Evolutionary conservation across 768 basidiomycete species (phyloP).

Genomic region (Rhizopogon vinicolor): DNA sequence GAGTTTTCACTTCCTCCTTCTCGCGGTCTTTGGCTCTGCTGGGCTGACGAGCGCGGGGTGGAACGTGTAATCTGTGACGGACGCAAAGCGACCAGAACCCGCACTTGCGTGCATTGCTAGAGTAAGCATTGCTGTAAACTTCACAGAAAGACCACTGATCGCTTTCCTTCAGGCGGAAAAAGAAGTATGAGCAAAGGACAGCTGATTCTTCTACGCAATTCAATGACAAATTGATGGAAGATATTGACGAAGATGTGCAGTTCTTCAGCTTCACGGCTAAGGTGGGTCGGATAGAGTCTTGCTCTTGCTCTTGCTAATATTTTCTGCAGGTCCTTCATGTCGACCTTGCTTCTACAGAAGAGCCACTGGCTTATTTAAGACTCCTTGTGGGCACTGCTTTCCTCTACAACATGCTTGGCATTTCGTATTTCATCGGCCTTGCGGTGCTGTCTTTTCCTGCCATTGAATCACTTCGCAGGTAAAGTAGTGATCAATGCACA

Average conservation of each 20-base stretch:
- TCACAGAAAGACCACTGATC: constrained; percentile 2
- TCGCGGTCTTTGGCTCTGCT: constrained; percentile 14
- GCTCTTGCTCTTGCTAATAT: not conserved
- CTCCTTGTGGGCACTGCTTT: no score
- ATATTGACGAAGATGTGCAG: constrained; percentile 35
- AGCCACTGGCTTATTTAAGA: constrained; percentile 35
- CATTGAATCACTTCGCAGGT: no score
- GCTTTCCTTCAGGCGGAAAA: constrained; percentile 42
- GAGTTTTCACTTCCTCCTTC: constrained; percentile 10
- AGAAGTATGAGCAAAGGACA: constrained; percentile 29
- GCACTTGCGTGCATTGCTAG: constrained; percentile 44
- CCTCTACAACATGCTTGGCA: no score
- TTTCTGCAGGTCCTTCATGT: constrained; percentile 42
- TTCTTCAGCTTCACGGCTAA: constrained; percentile 57
- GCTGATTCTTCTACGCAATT: constrained; percentile 26
- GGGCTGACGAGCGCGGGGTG: constrained; percentile 37
- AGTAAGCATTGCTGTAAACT: constrained; percentile 32
- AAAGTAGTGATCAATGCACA: no score
- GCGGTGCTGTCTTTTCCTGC: no score
- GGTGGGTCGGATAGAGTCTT: constrained; percentile 30
- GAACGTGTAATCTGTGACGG: constrained; percentile 62
- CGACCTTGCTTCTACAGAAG: constrained; percentile 25
- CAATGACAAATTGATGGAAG: constrained; percentile 42
- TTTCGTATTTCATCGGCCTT: no score
- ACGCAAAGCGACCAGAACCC: constrained; percentile 29